phyloP scores from a whole-genome alignment of 306 rosid species.

The Alnus rubra region DNA sequence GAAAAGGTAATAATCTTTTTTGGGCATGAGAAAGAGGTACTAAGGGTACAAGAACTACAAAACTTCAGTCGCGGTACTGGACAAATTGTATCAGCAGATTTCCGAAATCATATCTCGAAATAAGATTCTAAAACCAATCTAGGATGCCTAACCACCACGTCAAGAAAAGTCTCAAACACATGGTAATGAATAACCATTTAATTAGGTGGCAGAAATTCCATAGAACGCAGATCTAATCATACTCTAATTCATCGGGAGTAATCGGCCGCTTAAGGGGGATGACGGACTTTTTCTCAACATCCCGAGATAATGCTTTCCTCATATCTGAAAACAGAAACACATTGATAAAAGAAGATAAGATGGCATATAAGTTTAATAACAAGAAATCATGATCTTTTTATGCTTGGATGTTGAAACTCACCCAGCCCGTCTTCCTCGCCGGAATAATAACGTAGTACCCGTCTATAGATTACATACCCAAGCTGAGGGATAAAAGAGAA shows the following conservation, averaged over 20 bases:
- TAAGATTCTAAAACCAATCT: constrained; percentile 9
- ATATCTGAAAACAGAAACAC: constrained; percentile 61
- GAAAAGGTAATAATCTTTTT: neutral
- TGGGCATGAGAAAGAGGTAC: too few species aligned
- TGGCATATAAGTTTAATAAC: neutral
- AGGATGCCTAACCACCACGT: constrained; percentile 21
- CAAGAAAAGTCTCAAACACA: constrained; percentile 22
- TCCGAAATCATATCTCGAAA: neutral
- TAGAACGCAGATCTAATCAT: constrained; percentile 52
- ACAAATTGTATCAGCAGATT: constrained; percentile 3
- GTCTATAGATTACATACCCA: constrained; percentile 90
- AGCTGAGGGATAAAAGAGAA: constrained; percentile 57
- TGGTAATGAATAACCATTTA: constrained; percentile 23
- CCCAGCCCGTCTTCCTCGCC: constrained; percentile 99
- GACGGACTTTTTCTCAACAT: constrained; percentile 85
- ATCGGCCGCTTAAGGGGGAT: constrained; percentile 93
- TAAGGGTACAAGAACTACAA: neutral
- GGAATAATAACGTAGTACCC: constrained; percentile 90
- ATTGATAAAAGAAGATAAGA: constrained; percentile 15
- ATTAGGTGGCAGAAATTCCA: constrained; percentile 25
- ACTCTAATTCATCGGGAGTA: constrained; percentile 97
- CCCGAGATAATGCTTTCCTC: constrained; percentile 98
- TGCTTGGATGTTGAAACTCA: constrained; percentile 33
- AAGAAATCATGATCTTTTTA: neutral
- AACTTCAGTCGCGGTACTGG: neutral